Percentiles rank a stretch among this genome's conserved stretches.
Evolutionary conservation across 2,329 filamentous ascomycete species (phyloP).

Genomic region (Zarea fungicola): DNA sequence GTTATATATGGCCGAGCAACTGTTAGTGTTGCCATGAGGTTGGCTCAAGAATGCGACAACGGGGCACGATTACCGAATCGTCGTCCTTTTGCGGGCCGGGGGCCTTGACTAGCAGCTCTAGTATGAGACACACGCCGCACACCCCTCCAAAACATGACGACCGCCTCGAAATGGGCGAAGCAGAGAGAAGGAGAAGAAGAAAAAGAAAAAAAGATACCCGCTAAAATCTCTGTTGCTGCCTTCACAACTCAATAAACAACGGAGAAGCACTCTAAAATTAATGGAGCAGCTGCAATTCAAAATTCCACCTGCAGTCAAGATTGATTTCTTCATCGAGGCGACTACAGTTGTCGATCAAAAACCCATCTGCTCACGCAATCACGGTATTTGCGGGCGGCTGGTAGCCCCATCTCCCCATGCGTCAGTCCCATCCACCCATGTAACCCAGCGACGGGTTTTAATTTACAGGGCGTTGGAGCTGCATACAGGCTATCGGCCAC

Average conservation of each 20-base stretch:
- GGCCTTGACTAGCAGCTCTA: neutral
- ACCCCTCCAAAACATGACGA: too few species aligned
- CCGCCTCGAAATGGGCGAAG: too few species aligned
- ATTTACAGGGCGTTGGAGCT: constrained; percentile 8
- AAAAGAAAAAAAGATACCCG: too few species aligned
- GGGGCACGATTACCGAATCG: constrained; percentile 14
- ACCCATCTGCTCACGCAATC: neutral
- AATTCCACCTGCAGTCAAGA: too few species aligned
- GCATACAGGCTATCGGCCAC: neutral
- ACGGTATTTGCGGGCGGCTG: neutral
- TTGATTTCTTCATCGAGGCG: too few species aligned
- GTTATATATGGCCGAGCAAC: too few species aligned
- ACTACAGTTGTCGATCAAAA: too few species aligned
- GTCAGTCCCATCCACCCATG: constrained; percentile 2
- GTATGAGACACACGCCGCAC: constrained; percentile 7
- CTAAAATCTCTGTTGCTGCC: too few species aligned
- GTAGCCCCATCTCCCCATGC: neutral
- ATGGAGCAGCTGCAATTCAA: too few species aligned
- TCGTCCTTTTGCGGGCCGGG: constrained; percentile 10
- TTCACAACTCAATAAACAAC: too few species aligned
- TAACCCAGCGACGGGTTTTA: neutral
- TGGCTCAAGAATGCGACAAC: constrained; percentile 12
- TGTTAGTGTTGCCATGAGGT: constrained; percentile 4
- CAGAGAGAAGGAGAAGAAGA: too few species aligned
- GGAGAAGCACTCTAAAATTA: too few species aligned